These are phyloP conservation scores for Phytophthora pisi DNA, from an alignment of 352 stramenopile species.

Conservation along the genomic window DNA sequence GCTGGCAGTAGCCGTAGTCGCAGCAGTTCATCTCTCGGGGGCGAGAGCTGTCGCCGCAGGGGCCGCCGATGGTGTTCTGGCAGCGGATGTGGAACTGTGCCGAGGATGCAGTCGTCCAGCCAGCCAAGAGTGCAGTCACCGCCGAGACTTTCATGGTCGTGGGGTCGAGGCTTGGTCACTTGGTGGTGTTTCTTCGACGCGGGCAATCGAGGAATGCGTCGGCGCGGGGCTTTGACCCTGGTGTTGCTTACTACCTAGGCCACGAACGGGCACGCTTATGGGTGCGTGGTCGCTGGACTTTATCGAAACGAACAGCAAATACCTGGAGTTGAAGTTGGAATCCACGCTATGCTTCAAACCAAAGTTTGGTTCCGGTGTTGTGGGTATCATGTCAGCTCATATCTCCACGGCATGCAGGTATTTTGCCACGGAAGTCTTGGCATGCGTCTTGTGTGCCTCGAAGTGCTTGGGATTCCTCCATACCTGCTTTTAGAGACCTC, in stretches of 20 bases:
- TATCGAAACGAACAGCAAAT: constrained; percentile 32
- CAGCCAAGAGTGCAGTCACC: constrained; percentile 6
- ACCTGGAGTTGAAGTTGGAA: constrained; percentile 14
- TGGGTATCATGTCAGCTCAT: not conserved
- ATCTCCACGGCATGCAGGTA: too few species aligned
- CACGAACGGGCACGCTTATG: constrained; percentile 1
- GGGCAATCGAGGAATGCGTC: constrained; percentile 22
- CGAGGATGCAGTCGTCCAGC: constrained; percentile 16
- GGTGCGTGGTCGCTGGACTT: constrained; percentile 9
- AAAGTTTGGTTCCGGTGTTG: constrained; percentile 13
- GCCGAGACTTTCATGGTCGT: constrained; percentile 20
- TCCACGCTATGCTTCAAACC: not conserved
- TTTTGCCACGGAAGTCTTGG: too few species aligned
- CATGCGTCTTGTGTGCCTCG: not conserved
- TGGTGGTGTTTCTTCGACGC: constrained; percentile 17
- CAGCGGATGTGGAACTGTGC: constrained; percentile 51
- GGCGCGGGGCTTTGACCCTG: not conserved
- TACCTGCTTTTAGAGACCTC: not conserved
- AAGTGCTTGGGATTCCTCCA: not conserved
- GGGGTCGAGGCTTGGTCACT: constrained; percentile 2
- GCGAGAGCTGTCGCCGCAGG: constrained; percentile 42
- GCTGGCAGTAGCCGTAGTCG: constrained; percentile 62
- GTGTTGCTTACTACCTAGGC: not conserved
- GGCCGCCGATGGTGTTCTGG: constrained; percentile 50
- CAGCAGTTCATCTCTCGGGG: constrained; percentile 39